These are phyloP conservation scores for Metarhizium album DNA, from an alignment of 2,329 filamentous ascomycete genomes.

Conservation along the genomic window DNA sequence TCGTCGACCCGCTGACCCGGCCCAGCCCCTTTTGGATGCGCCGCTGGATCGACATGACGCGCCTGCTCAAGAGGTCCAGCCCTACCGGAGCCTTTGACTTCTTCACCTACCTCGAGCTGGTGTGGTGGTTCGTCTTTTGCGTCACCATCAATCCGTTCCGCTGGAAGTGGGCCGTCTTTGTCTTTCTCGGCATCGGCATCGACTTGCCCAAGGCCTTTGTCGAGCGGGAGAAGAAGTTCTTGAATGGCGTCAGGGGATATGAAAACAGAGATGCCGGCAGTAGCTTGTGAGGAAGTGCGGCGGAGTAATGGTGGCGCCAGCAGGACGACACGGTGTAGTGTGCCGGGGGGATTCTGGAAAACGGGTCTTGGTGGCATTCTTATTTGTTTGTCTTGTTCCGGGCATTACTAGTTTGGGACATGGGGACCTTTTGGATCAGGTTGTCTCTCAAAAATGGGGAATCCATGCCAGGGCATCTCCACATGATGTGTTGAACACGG, in stretches of 20 bases:
- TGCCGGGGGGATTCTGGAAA: too few relatives aligned
- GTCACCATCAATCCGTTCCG: constrained; percentile 73
- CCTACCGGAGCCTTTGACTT: constrained; percentile 77
- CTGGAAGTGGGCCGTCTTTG: constrained; percentile 84
- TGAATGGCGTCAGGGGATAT: constrained; percentile 37
- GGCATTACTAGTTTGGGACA: too few relatives aligned
- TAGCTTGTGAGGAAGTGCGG: constrained; percentile 10
- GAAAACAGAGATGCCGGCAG: constrained; percentile 10
- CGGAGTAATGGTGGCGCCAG: too few relatives aligned
- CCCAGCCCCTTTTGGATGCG: constrained; percentile 68
- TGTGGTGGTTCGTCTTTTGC: constrained; percentile 80
- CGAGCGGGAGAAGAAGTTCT: constrained; percentile 49
- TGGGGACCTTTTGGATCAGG: too few relatives aligned
- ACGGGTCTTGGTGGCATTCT: too few relatives aligned
- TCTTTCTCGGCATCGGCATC: constrained; percentile 65
- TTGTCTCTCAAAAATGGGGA: too few relatives aligned
- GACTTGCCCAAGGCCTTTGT: constrained; percentile 57
- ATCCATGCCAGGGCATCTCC: too few relatives aligned
- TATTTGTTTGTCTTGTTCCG: too few relatives aligned
- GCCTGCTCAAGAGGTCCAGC: constrained; percentile 54
- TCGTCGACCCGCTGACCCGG: constrained; percentile 65
- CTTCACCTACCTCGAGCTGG: constrained; percentile 74
- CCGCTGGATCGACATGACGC: constrained; percentile 78
- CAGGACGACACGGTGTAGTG: too few relatives aligned
- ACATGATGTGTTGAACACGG: too few relatives aligned